These are phyloP conservation scores for Neurospora cerealis DNA, from an alignment of 495 filamentous ascomycete species.

Conservation along the genomic window DNA sequence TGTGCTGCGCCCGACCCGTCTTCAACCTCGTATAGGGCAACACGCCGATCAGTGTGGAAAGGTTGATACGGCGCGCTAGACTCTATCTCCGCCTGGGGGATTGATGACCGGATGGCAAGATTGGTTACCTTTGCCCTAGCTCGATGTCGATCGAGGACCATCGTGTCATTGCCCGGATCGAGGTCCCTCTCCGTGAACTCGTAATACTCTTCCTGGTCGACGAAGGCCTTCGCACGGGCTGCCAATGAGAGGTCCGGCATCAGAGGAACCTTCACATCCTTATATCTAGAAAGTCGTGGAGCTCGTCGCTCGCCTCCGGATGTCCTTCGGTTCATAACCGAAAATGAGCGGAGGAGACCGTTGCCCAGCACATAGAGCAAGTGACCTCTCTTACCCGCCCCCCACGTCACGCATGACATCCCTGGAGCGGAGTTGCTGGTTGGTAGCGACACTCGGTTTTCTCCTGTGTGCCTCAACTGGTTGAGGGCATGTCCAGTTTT, in stretches of 20 bases:
- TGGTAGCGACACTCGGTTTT: constrained; percentile 72
- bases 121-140: constrained; percentile 18
- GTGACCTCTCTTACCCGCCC: constrained; percentile 42
- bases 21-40: constrained; percentile 48
- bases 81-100: constrained; percentile 86
- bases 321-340: constrained; percentile 41
- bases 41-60: constrained; percentile 78
- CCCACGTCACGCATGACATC: constrained; percentile 46
- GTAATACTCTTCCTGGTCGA: constrained; percentile 39
- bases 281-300: constrained; percentile 42
- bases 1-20: constrained; percentile 29
- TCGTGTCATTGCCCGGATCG: constrained; percentile 31
- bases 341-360: constrained; percentile 56
- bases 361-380: constrained; percentile 48
- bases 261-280: constrained; percentile 54
- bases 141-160: constrained; percentile 27
- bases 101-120: constrained; percentile 37
- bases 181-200: constrained; percentile 36
- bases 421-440: constrained; percentile 33
- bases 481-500: constrained; percentile 70
- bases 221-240: constrained; percentile 30
- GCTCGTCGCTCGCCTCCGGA: constrained; percentile 28
- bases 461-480: constrained; percentile 70
- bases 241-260: constrained; percentile 40
- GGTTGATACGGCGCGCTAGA: constrained; percentile 84